A percentile compares a stretch with the other conserved stretches of the same genome.
These are phyloP conservation scores for Aspergillus leporis DNA, from an alignment of 495 filamentous ascomycete genomes.

Conservation along the genomic window DNA sequence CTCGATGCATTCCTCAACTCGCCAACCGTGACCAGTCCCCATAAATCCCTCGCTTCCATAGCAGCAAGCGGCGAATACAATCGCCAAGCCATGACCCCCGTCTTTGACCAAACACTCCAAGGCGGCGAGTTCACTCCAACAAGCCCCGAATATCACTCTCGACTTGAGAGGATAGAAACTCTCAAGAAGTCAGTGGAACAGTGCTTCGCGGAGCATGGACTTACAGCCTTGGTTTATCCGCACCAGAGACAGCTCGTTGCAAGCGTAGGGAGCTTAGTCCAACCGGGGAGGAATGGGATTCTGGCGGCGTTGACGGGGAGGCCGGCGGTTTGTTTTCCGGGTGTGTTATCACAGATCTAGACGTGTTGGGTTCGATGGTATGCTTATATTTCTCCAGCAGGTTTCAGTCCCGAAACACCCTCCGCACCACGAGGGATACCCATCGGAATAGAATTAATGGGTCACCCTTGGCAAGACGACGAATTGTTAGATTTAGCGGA, in stretches of 20 bases:
- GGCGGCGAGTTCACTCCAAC: conserved; percentile 37
- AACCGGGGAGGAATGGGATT: conserved; percentile 63
- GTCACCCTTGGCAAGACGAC: conserved; percentile 52
- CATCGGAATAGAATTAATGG: conserved; percentile 65
- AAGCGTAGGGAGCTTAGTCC: conserved; percentile 52
- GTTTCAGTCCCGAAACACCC: conserved; percentile 41
- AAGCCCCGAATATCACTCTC: conserved; percentile 44
- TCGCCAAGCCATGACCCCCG: conserved; percentile 44
- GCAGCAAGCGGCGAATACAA: conserved; percentile 57
- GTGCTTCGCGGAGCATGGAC: conserved; percentile 46
- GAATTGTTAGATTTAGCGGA: conserved; percentile 53
- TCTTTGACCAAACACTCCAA: conserved; percentile 29
- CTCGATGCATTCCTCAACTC: conserved; percentile 49
- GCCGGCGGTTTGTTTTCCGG: conserved; percentile 64
- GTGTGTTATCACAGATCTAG: conserved; percentile 16
- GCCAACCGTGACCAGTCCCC: conserved; percentile 29
- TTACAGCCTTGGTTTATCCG: conserved; percentile 65
- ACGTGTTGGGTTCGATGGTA: neutral
- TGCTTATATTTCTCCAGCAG: conserved; percentile 26
- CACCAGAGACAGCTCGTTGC: conserved; percentile 66
- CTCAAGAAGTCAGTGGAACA: conserved; percentile 46
- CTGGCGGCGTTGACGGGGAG: conserved; percentile 62
- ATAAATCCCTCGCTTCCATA: conserved; percentile 48
- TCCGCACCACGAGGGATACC: conserved; percentile 58
- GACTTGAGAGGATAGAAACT: conserved; percentile 43